Conservation (phyloP, 2,329 filamentous ascomycete species). For the Alternaria sp. region DNA sequence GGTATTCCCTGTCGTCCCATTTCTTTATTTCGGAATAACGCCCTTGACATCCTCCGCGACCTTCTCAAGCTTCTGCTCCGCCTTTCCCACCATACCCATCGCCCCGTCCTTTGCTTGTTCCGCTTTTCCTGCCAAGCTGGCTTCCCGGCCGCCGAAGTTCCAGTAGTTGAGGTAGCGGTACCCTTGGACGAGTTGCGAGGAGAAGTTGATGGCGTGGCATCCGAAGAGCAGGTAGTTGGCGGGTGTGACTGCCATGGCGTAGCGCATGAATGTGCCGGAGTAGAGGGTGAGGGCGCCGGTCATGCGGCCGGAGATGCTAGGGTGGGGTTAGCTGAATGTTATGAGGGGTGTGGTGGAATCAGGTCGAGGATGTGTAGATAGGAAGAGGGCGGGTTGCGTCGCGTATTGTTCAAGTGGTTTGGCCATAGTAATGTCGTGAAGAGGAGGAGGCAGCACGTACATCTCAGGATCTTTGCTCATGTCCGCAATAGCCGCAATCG, state of each 20-base stretch:
- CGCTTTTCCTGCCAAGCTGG: slow-evolving; percentile 46
- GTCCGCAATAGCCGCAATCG: slow-evolving; percentile 60
- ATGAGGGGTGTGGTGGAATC: neutral
- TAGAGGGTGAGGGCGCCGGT: slow-evolving; percentile 67
- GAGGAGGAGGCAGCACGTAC: slow-evolving; percentile 40
- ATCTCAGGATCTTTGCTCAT: slow-evolving; percentile 61
- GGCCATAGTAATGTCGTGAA: neutral
- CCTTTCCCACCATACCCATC: slow-evolving; percentile 6
- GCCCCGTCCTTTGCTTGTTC: slow-evolving; percentile 19
- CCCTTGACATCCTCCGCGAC: slow-evolving; percentile 16
- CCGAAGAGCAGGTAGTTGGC: slow-evolving; percentile 72
- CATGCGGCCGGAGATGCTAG: slow-evolving; percentile 69
- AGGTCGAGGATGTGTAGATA: neutral
- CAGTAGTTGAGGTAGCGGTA: slow-evolving; percentile 69
- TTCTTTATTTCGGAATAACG: slow-evolving; percentile 15
- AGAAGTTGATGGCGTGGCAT: slow-evolving; percentile 70
- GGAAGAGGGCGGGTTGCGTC: neutral
- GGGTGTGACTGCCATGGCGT: slow-evolving; percentile 67
- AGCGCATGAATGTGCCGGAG: slow-evolving; percentile 70
- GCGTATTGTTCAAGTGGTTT: neutral
- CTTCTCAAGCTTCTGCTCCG: slow-evolving; percentile 6
- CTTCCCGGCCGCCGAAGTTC: slow-evolving; percentile 57
- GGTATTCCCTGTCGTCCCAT: neutral
- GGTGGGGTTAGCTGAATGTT: neutral
- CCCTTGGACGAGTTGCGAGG: slow-evolving; percentile 65